A percentile compares a stretch with the other conserved stretches of the same genome.
These are phyloP conservation scores for Aspergillus hiratsukae DNA, from an alignment of 2,329 filamentous ascomycete species.

Conservation along the genomic window DNA sequence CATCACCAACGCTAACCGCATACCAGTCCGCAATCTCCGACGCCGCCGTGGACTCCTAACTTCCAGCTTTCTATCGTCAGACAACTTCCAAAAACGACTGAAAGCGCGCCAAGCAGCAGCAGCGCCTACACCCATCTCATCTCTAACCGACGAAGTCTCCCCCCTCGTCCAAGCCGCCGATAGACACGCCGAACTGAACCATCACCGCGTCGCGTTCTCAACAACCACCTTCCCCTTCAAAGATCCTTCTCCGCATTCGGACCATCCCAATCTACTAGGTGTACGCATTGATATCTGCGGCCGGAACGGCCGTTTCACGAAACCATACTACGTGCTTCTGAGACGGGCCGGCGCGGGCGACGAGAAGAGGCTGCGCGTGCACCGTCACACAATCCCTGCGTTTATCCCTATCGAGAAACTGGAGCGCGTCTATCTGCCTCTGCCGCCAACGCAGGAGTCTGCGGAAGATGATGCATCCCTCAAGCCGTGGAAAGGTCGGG, in stretches of 20 bases:
- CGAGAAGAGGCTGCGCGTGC: slow-evolving; percentile 25
- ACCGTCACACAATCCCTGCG: slow-evolving; percentile 43
- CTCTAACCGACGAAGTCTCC: slow-evolving; percentile 24
- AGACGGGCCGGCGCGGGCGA: slow-evolving; percentile 21
- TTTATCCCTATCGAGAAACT: slow-evolving; percentile 40
- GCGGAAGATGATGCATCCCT: slow-evolving; percentile 11
- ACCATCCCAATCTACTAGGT: slow-evolving; percentile 33
- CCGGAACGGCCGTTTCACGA: slow-evolving; percentile 35
- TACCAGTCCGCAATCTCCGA: slow-evolving; percentile 36
- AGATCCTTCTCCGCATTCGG: slow-evolving; percentile 36
- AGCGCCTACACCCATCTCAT: not conserved
- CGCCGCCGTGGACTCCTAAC: slow-evolving; percentile 36
- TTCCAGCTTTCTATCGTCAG: slow-evolving; percentile 40
- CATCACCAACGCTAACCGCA: slow-evolving; percentile 8
- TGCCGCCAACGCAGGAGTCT: slow-evolving; percentile 9
- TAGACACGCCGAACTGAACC: slow-evolving; percentile 34
- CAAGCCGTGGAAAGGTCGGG: slow-evolving; percentile 17
- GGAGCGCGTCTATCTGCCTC: slow-evolving; percentile 26
- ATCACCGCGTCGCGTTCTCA: slow-evolving; percentile 43
- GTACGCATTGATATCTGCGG: slow-evolving; percentile 40
- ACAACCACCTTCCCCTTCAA: slow-evolving; percentile 44
- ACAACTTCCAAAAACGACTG: slow-evolving; percentile 28
- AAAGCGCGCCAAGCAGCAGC: slow-evolving; percentile 6
- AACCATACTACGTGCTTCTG: slow-evolving; percentile 43
- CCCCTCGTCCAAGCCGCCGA: slow-evolving; percentile 28